Evolutionary conservation across 2,329 filamentous ascomycete genomes (phyloP).

Genomic region (Aspergillus proliferans): DNA sequence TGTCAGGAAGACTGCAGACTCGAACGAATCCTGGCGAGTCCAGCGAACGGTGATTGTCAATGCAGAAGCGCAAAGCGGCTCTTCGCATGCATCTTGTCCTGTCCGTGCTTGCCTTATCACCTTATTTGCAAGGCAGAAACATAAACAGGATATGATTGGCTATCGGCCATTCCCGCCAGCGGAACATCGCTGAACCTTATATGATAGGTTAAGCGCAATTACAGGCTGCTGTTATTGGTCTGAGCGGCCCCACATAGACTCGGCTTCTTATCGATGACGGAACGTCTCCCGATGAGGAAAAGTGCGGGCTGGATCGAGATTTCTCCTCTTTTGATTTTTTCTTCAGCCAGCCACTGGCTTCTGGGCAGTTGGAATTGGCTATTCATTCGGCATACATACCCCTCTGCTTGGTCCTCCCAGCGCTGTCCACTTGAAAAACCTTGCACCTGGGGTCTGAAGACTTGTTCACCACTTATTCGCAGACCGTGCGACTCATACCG

Average conservation of each 20-base stretch:
- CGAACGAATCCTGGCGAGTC: no score
- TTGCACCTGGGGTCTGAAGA: no score
- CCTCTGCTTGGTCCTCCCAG: background rate
- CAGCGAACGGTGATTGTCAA: background rate
- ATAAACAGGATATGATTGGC: background rate
- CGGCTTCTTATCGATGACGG: conserved; percentile 1
- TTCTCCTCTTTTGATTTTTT: conserved; percentile 1
- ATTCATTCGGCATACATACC: conserved; percentile 9
- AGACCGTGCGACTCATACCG: no score
- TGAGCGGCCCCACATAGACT: conserved; percentile 1
- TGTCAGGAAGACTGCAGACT: no score
- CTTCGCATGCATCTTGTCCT: background rate
- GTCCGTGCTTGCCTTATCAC: background rate
- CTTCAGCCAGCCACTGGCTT: conserved; percentile 1
- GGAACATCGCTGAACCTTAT: background rate
- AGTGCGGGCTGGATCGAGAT: background rate
- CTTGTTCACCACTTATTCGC: no score
- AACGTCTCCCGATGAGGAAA: conserved; percentile 5
- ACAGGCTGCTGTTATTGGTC: background rate
- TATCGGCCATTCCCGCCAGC: conserved; percentile 1
- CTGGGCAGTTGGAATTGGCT: conserved; percentile 13
- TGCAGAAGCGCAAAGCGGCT: background rate
- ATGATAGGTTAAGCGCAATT: background rate
- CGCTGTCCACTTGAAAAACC: no score
- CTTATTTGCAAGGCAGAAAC: background rate